A percentile compares a stretch with the other conserved stretches of the same genome.
Conservation (phyloP, 345 rosid species). For the Arabis alpina region DNA sequence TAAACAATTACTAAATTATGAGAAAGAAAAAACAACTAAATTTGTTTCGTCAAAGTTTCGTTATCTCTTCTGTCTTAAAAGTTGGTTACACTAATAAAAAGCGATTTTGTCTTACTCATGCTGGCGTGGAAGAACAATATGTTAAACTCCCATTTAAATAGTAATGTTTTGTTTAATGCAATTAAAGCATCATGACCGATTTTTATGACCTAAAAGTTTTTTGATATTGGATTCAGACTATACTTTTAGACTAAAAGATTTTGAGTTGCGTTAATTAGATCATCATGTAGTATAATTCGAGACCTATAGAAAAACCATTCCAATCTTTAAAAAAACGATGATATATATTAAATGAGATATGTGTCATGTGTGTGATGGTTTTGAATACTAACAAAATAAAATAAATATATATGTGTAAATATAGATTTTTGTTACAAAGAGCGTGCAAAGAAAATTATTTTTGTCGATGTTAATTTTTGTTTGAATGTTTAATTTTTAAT, state of each 20-base stretch:
- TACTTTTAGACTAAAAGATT: neutral
- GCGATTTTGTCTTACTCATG: constrained; percentile 32
- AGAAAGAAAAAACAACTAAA: constrained; percentile 17
- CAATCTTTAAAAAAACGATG: too few relatives aligned
- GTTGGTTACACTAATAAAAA: constrained; percentile 21
- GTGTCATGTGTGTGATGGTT: too few relatives aligned
- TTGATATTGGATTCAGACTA: constrained; percentile 16
- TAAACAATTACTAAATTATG: constrained; percentile 19
- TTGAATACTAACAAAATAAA: too few relatives aligned
- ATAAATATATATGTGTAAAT: too few relatives aligned
- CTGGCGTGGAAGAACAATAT: constrained; percentile 27
- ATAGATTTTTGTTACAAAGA: too few relatives aligned
- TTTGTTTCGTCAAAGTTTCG: constrained; percentile 35
- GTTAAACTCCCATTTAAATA: constrained; percentile 7
- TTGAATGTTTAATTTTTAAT: too few relatives aligned
- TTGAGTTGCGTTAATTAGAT: neutral
- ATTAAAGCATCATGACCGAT: neutral
- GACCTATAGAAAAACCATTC: neutral
- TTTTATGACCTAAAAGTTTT: constrained; percentile 3
- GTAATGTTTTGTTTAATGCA: neutral
- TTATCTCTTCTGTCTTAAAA: constrained; percentile 32
- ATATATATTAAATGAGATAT: too few relatives aligned
- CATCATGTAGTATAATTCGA: neutral
- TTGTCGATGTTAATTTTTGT: too few relatives aligned
- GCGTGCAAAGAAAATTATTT: too few relatives aligned